A percentile compares a stretch with the other conserved stretches of the same genome.
These are phyloP conservation scores for Dovyalis caffra DNA, from an alignment of 345 rosid species.

Conservation along the genomic window DNA sequence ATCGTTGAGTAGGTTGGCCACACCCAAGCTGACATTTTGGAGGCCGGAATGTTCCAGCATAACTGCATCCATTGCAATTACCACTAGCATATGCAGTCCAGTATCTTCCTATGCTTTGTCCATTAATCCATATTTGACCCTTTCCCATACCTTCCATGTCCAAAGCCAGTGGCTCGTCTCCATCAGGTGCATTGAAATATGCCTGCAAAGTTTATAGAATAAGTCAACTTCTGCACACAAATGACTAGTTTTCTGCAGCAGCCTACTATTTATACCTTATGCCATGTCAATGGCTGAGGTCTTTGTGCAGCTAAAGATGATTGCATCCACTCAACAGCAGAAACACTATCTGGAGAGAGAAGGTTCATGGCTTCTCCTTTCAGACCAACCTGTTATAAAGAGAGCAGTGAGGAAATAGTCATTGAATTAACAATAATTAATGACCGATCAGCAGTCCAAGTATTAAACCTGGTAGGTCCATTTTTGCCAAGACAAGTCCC, in stretches of 20 bases:
- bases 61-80: constrained; percentile 71
- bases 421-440: neutral
- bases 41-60: constrained; percentile 75
- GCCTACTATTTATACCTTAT: constrained; percentile 53
- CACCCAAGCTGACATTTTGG: constrained; percentile 85
- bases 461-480: constrained; percentile 91
- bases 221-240: neutral
- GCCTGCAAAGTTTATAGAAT: constrained; percentile 42
- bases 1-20: constrained; percentile 91
- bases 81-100: constrained; percentile 91
- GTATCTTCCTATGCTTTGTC: constrained; percentile 90
- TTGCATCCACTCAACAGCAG: constrained; percentile 29
- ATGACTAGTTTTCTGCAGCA: neutral
- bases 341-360: constrained; percentile 28
- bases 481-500: constrained; percentile 88
- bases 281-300: constrained; percentile 91
- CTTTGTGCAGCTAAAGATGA: constrained; percentile 49
- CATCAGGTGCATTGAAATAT: constrained; percentile 87
- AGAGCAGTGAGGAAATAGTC: constrained; percentile 4
- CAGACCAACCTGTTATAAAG: constrained; percentile 71
- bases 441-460: neutral
- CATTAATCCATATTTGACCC: constrained; percentile 97
- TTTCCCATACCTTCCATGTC: constrained; percentile 99
- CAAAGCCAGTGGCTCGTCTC: constrained; percentile 87
- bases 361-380: constrained; percentile 77